Percentiles rank a stretch among this genome's conserved stretches.
phyloP scores from a whole-genome alignment of 2,329 filamentous ascomycete species.

The Hirsutella rhossiliensis region DNA sequence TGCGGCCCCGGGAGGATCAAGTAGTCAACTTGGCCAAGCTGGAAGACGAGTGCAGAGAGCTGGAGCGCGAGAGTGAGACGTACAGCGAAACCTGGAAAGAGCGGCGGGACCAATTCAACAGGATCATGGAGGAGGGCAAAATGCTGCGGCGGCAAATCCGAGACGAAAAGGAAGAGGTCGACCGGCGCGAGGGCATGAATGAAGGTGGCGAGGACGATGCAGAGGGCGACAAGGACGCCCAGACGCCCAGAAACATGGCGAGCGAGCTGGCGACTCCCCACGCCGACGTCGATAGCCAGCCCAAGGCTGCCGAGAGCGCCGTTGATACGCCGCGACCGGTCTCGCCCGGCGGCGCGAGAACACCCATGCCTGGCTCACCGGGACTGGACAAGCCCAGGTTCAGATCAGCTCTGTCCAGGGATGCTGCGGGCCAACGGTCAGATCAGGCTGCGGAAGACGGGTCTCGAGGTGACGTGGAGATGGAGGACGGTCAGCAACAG shows the following conservation, averaged over 20 bases:
- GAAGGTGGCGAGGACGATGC: conserved; percentile 52
- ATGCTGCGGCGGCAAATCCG: conserved; percentile 73
- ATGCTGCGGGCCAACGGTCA: conserved; percentile 6
- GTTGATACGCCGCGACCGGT: conserved; percentile 13
- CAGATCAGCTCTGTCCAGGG: conserved; percentile 3
- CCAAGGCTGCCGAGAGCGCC: conserved; percentile 15
- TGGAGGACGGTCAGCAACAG: conserved; percentile 34
- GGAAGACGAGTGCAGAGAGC: conserved; percentile 75
- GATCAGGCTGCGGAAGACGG: conserved; percentile 21
- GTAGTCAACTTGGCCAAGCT: conserved; percentile 65
- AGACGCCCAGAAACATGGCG: conserved; percentile 36
- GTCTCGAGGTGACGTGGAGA: conserved; percentile 44
- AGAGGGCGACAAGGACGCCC: conserved; percentile 31
- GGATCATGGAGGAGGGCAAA: conserved; percentile 86
- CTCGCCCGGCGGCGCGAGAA: conserved; percentile 13
- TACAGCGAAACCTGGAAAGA: conserved; percentile 79
- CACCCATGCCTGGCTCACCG: conserved; percentile 19
- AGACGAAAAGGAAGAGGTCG: conserved; percentile 91
- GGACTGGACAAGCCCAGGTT: conserved; percentile 11
- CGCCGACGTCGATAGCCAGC: conserved; percentile 27
- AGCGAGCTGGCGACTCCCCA: conserved; percentile 40
- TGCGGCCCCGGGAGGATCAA: conserved; percentile 79
- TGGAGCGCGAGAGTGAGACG: conserved; percentile 72
- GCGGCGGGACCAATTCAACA: conserved; percentile 72
- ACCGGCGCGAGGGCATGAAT: conserved; percentile 72